These are phyloP conservation scores for Orbilia quercus DNA, from an alignment of 2,329 filamentous ascomycete genomes.

Conservation along the genomic window DNA sequence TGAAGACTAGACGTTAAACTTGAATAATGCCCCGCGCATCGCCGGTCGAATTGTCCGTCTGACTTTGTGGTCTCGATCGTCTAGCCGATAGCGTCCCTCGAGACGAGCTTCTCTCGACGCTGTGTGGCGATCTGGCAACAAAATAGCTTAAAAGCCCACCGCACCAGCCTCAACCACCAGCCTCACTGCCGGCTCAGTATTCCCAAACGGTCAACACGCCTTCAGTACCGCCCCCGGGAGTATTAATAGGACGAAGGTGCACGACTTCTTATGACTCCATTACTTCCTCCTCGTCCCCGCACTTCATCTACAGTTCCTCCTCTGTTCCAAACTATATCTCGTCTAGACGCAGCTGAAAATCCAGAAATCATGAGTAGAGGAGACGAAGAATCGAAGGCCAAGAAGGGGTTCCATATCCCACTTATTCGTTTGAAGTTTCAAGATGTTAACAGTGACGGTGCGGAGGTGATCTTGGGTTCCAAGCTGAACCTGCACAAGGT, in stretches of 20 bases:
- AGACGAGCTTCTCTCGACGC: slow-evolving; percentile 10
- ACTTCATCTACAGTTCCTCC: slow-evolving; percentile 52
- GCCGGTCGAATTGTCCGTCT: slow-evolving; percentile 18
- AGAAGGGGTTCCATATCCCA: slow-evolving; percentile 46
- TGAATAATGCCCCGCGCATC: slow-evolving; percentile 13
- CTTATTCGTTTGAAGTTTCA: slow-evolving; percentile 70
- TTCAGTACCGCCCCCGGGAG: slow-evolving; percentile 20
- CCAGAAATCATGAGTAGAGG: slow-evolving; percentile 43
- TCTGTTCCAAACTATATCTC: slow-evolving; percentile 35
- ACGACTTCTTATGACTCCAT: slow-evolving; percentile 32
- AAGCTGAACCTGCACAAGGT: slow-evolving; percentile 71
- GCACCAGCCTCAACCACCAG: slow-evolving; percentile 35
- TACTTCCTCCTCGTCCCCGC: slow-evolving; percentile 33
- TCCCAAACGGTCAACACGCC: slow-evolving; percentile 35
- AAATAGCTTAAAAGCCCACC: too few relatives aligned
- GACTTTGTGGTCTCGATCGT: slow-evolving; percentile 1
- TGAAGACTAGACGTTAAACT: not conserved
- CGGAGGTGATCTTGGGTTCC: slow-evolving; percentile 74
- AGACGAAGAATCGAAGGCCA: slow-evolving; percentile 11
- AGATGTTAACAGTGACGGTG: slow-evolving; percentile 71
- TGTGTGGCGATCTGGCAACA: slow-evolving; percentile 12
- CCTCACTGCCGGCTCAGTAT: slow-evolving; percentile 44
- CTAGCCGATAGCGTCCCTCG: slow-evolving; percentile 1
- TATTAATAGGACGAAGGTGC: slow-evolving; percentile 18
- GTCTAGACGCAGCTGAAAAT: slow-evolving; percentile 35